Evolutionary conservation across 257 asterid genomes (phyloP).

Genomic region (Dorcoceras hygrometricum): DNA sequence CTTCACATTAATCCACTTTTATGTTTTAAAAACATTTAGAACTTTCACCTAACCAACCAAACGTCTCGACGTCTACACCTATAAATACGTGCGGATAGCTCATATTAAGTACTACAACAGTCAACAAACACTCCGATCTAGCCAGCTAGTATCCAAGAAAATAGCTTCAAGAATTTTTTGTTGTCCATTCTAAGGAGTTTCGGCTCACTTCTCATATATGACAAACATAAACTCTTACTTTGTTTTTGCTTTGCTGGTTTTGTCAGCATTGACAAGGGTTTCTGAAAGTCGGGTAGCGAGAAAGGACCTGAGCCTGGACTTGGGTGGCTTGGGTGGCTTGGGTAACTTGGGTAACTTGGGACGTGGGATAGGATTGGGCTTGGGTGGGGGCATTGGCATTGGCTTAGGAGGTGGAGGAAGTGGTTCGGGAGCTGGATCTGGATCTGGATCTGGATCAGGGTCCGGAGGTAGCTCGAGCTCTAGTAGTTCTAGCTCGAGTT

Average conservation of each 20-base stretch:
- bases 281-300: constrained; percentile 51
- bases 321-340: constrained; percentile 33
- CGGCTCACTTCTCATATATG: constrained; percentile 27
- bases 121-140: constrained; percentile 14
- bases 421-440: constrained; percentile 48
- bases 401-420: constrained; percentile 39
- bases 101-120: constrained; percentile 3
- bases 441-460: constrained; percentile 29
- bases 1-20: constrained; percentile 2
- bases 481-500: constrained; percentile 33
- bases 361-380: constrained; percentile 33
- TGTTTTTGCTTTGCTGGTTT: constrained; percentile 28
- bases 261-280: constrained; percentile 37
- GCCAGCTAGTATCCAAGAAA: constrained; percentile 11
- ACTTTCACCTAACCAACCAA: constrained; percentile 17
- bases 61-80: constrained; percentile 31
- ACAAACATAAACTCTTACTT: constrained; percentile 27
- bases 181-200: background rate
- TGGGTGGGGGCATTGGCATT: constrained; percentile 38
- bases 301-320: constrained; percentile 51
- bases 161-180: constrained; percentile 4
- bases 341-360: constrained; percentile 40
- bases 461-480: constrained; percentile 34
- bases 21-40: background rate
- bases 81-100: constrained; percentile 39